Evolutionary conservation across 352 stramenopile species (phyloP).

Genomic region (Globisporangium cystogenes): DNA sequence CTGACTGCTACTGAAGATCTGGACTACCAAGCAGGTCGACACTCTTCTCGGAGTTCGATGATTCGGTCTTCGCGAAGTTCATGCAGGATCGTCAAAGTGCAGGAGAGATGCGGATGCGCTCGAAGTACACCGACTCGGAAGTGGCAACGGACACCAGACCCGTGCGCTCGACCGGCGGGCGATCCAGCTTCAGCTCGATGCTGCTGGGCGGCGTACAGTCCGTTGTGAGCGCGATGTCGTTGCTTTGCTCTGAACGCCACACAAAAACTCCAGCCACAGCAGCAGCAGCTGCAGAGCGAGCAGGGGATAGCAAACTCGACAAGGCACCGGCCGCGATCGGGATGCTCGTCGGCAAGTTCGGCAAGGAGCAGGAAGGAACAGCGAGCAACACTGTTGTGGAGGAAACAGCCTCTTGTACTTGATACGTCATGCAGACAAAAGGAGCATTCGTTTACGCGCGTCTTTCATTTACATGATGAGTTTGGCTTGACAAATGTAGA

Average conservation of each 20-base stretch:
- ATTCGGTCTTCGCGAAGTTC: constrained; percentile 42
- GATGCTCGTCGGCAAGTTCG: constrained; percentile 13
- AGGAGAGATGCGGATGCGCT: constrained; percentile 7
- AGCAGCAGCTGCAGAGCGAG: too few relatives aligned
- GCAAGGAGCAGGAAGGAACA: neutral
- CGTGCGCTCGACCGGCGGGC: constrained; percentile 3
- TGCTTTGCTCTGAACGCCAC: too few relatives aligned
- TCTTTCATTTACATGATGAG: too few relatives aligned
- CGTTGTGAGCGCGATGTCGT: neutral
- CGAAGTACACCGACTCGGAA: constrained; percentile 6
- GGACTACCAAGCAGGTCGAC: constrained; percentile 11
- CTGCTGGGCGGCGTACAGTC: constrained; percentile 5
- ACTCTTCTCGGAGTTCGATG: constrained; percentile 49
- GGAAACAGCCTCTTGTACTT: too few relatives aligned
- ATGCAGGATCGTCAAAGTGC: constrained; percentile 19
- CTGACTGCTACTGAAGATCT: constrained; percentile 50
- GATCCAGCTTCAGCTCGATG: constrained; percentile 1
- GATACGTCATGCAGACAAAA: too few relatives aligned
- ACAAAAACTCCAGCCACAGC: neutral
- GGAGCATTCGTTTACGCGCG: too few relatives aligned
- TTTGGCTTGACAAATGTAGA: too few relatives aligned
- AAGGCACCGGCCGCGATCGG: neutral
- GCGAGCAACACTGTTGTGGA: constrained; percentile 7
- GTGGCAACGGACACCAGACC: neutral
- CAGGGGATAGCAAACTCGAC: neutral